These are phyloP conservation scores for Mycena galopus DNA, from an alignment of 768 basidiomycete species.

Conservation along the genomic window DNA sequence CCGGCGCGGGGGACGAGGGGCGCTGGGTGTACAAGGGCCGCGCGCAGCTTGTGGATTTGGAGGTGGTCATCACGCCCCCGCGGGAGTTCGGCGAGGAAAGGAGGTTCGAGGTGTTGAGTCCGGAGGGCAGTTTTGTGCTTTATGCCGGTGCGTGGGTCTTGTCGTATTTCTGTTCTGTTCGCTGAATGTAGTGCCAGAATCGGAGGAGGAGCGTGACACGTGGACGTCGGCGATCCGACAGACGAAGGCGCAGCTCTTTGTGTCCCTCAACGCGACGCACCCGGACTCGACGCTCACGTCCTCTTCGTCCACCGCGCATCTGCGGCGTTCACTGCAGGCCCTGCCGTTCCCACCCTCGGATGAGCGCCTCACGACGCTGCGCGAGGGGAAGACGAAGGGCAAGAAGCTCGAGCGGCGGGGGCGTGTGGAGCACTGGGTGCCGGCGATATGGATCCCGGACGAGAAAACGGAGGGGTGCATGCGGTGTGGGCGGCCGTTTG, in stretches of 20 bases:
- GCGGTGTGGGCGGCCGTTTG: constrained; percentile 84
- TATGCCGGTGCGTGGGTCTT: constrained; percentile 66
- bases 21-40: constrained; percentile 81
- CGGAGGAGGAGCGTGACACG: constrained; percentile 67
- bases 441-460: constrained; percentile 94
- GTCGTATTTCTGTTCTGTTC: constrained; percentile 1
- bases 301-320: constrained; percentile 80
- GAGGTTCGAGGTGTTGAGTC: constrained; percentile 81
- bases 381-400: constrained; percentile 37
- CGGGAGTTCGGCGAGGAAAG: constrained; percentile 65
- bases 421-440: constrained; percentile 86
- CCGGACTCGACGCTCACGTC: constrained; percentile 88
- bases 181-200: constrained; percentile 50
- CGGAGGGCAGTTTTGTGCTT: constrained; percentile 81
- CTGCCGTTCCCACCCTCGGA: constrained; percentile 75
- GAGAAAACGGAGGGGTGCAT: constrained; percentile 86
- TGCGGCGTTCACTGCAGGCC: constrained; percentile 80
- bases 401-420: constrained; percentile 54
- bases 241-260: constrained; percentile 79
- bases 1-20: constrained; percentile 61
- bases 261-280: constrained; percentile 76
- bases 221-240: constrained; percentile 79
- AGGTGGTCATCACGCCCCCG: constrained; percentile 71
- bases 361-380: constrained; percentile 51
- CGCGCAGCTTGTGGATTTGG: constrained; percentile 78